Evolutionary conservation across 345 rosid genomes (phyloP).

Genomic region (Lepidium sativum): DNA sequence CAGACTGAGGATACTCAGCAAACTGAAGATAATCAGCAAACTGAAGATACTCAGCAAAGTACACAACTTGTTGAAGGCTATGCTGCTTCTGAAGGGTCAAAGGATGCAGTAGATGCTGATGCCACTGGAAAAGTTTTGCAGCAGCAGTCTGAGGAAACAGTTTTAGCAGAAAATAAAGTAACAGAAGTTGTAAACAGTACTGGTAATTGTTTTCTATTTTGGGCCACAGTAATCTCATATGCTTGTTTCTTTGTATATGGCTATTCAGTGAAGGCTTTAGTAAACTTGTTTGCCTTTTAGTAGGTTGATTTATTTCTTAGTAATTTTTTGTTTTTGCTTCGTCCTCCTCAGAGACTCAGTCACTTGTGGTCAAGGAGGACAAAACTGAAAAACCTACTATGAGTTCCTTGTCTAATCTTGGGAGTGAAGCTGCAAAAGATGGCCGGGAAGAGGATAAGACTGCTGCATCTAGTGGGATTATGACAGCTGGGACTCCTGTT

Average conservation of each 20-base stretch:
- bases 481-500: conserved; percentile 12
- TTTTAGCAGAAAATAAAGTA: conserved; percentile 26
- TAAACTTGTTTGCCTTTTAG: not conserved
- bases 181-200: conserved; percentile 22
- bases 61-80: conserved; percentile 20
- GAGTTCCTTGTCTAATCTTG: conserved; percentile 17
- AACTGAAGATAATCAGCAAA: conserved; percentile 17
- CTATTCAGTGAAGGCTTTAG: not conserved
- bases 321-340: not conserved
- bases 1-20: conserved; percentile 20
- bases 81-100: conserved; percentile 26
- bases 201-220: conserved; percentile 33
- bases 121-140: conserved; percentile 17
- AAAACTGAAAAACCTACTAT: not conserved
- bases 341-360: conserved; percentile 3
- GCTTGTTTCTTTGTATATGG: conserved; percentile 6
- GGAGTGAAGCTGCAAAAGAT: conserved; percentile 14
- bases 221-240: not conserved
- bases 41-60: conserved; percentile 23
- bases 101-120: conserved; percentile 23
- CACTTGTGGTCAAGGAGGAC: not conserved
- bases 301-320: not conserved
- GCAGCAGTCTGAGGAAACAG: conserved; percentile 21
- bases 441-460: conserved; percentile 5
- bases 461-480: conserved; percentile 7